Evolutionary conservation across 192 early-diverging fungal genomes (phyloP).

Genomic region (Podila epicladia): DNA sequence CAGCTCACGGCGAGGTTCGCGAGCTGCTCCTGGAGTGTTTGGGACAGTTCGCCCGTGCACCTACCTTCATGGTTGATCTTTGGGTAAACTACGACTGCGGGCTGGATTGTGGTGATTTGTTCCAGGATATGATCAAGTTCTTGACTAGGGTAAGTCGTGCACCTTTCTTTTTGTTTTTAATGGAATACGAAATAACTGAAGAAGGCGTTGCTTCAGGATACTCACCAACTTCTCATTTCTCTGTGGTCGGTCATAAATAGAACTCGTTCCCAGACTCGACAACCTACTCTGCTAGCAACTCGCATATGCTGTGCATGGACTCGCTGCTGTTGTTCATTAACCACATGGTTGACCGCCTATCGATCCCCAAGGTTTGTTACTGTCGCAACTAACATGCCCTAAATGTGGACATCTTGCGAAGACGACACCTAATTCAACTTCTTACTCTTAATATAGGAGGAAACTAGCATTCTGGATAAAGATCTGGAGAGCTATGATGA

Average conservation of each 20-base stretch:
- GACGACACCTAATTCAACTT: not conserved
- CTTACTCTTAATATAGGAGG: conserved; percentile 30
- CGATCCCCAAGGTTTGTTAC: conserved; percentile 25
- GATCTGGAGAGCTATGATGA: conserved; percentile 23
- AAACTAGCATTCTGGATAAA: conserved; percentile 24
- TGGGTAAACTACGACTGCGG: conserved; percentile 97
- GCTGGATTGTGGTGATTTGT: conserved; percentile 82
- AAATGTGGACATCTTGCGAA: too few relatives aligned
- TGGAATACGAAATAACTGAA: too few relatives aligned
- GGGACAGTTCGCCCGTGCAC: conserved; percentile 75
- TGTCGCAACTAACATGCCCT: not conserved
- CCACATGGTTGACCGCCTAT: conserved; percentile 72
- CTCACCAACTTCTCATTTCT: not conserved
- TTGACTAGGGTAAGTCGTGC: conserved; percentile 68
- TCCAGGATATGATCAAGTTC: conserved; percentile 85
- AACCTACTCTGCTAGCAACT: conserved; percentile 64
- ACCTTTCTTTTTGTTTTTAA: too few relatives aligned
- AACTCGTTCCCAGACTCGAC: conserved; percentile 83
- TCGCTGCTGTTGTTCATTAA: conserved; percentile 74
- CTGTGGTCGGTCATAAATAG: conserved; percentile 42
- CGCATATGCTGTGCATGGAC: conserved; percentile 80
- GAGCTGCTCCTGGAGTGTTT: conserved; percentile 88
- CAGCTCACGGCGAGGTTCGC: conserved; percentile 80
- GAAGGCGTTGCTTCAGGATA: too few relatives aligned
- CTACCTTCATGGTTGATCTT: conserved; percentile 84